phyloP scores from a whole-genome alignment of 1,284 basidiomycete species.

The Xerocomus subilludens region DNA sequence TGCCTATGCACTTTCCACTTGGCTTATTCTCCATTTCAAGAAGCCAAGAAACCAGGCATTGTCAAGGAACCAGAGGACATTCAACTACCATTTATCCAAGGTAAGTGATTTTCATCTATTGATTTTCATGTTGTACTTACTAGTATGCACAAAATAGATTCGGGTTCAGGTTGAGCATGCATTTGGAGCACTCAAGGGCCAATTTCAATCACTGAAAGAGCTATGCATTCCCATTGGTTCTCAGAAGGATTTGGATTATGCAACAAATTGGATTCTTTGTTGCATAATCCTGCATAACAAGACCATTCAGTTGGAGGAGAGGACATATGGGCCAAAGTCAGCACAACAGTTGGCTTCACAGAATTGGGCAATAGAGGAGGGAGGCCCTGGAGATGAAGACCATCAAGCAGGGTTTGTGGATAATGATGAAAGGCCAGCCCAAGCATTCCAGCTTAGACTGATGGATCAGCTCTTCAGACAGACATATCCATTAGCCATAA shows the following conservation, averaged over 20 bases:
- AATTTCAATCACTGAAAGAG: background rate
- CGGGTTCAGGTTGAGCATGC: background rate
- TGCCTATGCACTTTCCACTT: slow-evolving; percentile 11
- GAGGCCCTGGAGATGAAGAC: background rate
- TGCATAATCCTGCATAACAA: slow-evolving; percentile 4
- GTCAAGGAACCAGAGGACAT: background rate
- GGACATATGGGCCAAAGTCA: slow-evolving; percentile 1
- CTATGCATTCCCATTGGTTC: background rate
- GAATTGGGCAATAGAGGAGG: background rate
- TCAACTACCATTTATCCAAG: slow-evolving; percentile 6
- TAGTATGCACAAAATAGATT: background rate
- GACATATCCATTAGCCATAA: too few species aligned
- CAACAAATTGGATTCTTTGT: background rate
- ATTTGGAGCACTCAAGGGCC: slow-evolving; percentile 4
- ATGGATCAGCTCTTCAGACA: background rate
- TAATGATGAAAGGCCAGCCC: slow-evolving; percentile 1
- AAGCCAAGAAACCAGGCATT: background rate
- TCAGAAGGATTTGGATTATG: background rate
- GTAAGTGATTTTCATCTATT: background rate
- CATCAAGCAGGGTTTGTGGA: background rate
- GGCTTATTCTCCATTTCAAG: slow-evolving; percentile 28
- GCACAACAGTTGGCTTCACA: background rate
- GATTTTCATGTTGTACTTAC: background rate
- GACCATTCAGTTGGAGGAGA: background rate
- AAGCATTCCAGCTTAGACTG: background rate